phyloP scores from a whole-genome alignment of 1,139 yeast genomes.

The Schizosaccharomyces versatilis region DNA sequence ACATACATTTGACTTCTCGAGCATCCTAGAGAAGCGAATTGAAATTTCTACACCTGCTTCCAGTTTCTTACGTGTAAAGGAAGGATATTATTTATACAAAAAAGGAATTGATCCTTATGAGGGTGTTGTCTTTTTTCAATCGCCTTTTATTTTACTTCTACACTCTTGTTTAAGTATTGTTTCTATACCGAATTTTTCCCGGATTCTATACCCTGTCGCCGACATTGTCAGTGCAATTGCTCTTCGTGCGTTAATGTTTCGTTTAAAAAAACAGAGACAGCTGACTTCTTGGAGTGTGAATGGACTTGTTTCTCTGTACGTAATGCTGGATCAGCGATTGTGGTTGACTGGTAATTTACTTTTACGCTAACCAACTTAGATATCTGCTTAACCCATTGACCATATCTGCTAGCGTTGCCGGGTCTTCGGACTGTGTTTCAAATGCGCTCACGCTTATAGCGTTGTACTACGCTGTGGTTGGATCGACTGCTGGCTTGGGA shows the following conservation, averaged over 20 bases:
- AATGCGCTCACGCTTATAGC: not conserved
- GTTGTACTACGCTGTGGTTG: not conserved
- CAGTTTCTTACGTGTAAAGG: slow-evolving; percentile 43
- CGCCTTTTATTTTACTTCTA: slow-evolving; percentile 8
- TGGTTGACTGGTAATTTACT: slow-evolving; percentile 9
- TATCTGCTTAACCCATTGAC: slow-evolving; percentile 66
- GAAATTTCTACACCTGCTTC: slow-evolving; percentile 64
- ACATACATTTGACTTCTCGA: not conserved
- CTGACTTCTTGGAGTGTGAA: too few relatives aligned
- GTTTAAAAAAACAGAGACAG: too few relatives aligned
- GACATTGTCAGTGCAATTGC: too few relatives aligned
- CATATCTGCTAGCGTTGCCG: slow-evolving; percentile 42
- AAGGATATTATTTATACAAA: slow-evolving; percentile 52
- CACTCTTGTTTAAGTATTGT: slow-evolving; percentile 7
- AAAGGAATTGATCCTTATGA: slow-evolving; percentile 46
- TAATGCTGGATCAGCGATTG: slow-evolving; percentile 10
- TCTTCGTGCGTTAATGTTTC: too few relatives aligned
- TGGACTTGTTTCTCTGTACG: too few relatives aligned
- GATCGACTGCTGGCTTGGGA: not conserved
- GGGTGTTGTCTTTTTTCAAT: slow-evolving; percentile 69
- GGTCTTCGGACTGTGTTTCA: slow-evolving; percentile 22
- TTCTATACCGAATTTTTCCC: too few relatives aligned
- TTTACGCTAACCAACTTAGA: slow-evolving; percentile 25
- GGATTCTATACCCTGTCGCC: too few relatives aligned
- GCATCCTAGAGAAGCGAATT: slow-evolving; percentile 23